Evolutionary conservation across 352 stramenopile species (phyloP).

Genomic region (Pelagophyceae sp.): DNA sequence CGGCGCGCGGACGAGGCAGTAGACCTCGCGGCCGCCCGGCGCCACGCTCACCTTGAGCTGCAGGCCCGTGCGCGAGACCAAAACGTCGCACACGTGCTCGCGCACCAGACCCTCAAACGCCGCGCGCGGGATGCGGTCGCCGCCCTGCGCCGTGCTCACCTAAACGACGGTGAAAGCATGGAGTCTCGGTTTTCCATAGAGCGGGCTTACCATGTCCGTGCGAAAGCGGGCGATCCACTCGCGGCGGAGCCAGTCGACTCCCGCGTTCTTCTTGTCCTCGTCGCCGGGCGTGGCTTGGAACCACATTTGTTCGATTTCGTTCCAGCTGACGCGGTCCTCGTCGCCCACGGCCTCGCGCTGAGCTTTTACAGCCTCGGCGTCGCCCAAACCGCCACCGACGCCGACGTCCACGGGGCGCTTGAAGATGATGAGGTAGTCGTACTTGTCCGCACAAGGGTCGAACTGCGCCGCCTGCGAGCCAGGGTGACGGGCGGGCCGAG

Average conservation of each 20-base stretch:
- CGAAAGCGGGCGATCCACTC: constrained; percentile 2
- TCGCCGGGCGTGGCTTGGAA: constrained; percentile 17
- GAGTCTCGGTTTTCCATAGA: no score
- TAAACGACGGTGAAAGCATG: no score
- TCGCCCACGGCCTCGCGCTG: neutral
- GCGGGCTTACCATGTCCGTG: neutral
- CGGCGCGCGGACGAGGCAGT: constrained; percentile 10
- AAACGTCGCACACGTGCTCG: constrained; percentile 5
- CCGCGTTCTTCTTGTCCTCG: constrained; percentile 12
- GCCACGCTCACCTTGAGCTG: constrained; percentile 20
- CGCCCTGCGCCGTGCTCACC: neutral
- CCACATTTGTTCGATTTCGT: constrained; percentile 5
- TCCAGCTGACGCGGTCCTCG: neutral
- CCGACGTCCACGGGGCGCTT: neutral
- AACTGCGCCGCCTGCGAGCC: neutral
- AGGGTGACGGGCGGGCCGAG: no score
- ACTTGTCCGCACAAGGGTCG: constrained; percentile 22
- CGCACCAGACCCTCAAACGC: neutral
- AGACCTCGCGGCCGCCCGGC: neutral
- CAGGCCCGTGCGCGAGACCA: neutral
- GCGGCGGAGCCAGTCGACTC: neutral
- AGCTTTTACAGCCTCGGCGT: neutral
- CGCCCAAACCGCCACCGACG: neutral
- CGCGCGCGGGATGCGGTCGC: neutral
- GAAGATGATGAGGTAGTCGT: constrained; percentile 20